Percentiles rank a stretch among this genome's conserved stretches.
These are phyloP conservation scores for Cordyceps cicadae DNA, from an alignment of 2,329 filamentous ascomycete species.

Conservation along the genomic window DNA sequence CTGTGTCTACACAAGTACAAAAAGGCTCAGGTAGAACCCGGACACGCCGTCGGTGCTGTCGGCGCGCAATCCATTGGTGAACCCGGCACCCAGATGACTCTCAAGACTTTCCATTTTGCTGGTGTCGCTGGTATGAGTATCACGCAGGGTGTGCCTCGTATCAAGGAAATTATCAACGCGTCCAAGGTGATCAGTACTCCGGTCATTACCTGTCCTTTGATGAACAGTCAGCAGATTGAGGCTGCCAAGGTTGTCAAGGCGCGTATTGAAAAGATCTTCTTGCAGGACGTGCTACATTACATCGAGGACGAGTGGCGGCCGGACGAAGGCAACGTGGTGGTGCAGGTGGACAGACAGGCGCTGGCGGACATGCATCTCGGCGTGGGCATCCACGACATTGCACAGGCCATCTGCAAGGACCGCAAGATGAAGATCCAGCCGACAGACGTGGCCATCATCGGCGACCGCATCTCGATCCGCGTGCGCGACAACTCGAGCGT, in stretches of 20 bases:
- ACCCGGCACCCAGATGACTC: conserved; percentile 96
- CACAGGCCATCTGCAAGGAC: conserved; percentile 65
- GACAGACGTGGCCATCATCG: conserved; percentile 53
- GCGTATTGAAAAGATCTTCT: conserved; percentile 87
- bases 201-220: conserved; percentile 78
- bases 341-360: conserved; percentile 72
- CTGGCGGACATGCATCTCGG: conserved; percentile 77
- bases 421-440: conserved; percentile 73
- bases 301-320: conserved; percentile 86
- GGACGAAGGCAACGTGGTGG: conserved; percentile 64
- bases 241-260: conserved; percentile 88
- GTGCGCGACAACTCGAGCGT: conserved; percentile 51
- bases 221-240: conserved; percentile 64
- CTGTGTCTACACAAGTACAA: conserved; percentile 86
- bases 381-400: conserved; percentile 65
- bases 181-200: conserved; percentile 90
- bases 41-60: conserved; percentile 90
- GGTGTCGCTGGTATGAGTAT: conserved; percentile 99
- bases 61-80: conserved; percentile 97
- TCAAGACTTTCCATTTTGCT: conserved; percentile 99
- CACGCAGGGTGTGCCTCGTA: conserved; percentile 97
- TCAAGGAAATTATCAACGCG: conserved; percentile 99
- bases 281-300: conserved; percentile 71
- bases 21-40: conserved; percentile 84
- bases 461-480: conserved; percentile 62